Base-by-base conservation (phyloP, 257 asterid species). In the Scutellaria baicalensis region DNA sequence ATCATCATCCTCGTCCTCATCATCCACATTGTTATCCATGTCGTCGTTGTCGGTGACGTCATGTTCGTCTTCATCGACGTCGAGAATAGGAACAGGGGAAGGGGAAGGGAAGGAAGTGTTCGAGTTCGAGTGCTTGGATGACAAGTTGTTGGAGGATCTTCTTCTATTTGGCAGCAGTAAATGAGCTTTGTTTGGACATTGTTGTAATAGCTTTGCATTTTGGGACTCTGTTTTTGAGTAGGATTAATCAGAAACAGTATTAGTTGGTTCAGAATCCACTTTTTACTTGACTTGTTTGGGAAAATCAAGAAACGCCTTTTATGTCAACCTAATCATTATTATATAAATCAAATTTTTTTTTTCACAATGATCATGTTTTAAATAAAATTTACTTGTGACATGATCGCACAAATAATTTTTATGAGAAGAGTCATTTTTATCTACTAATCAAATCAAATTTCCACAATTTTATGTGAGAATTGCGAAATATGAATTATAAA, bases 71-170 rank as follows among this genome's bases (percentile, higher is more conserved):
- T 21, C 76, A 0, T 23, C 77, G 1, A 5, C 44, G 4, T 21
- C 68, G n/a, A 74, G 27, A 44, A 54, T 20, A 9, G 78, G 57
- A 63, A 39, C 66, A n/a, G 78, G 68, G 59, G 66, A n/a, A n/a
- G n/a, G n/a, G n/a, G 66, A 38, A 9, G 77, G 68, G 54, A 76
- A 76, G 52, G 79, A 78, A 36, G 80, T 80, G 18, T 69, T 83
- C 11, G 85, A 78, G 5, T 72, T 83, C 23, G 88, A 83, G 60
- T 83, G 33, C 65, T 73, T 68, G 44, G 88, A 83, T 80, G 80
- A 83, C 18, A 66, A 78, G 39, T 66, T 80, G 82, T 68, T 84
- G 27, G 85, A 80, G 71, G 85, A 84, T 3, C 84, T 84, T 66
- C 84, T 84, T 59, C 82, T 59, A 0, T 66, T 8, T 16, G 84